Evolutionary conservation across 192 early-diverging fungal genomes (phyloP).

Genomic region (Backusella tarrabulga): DNA sequence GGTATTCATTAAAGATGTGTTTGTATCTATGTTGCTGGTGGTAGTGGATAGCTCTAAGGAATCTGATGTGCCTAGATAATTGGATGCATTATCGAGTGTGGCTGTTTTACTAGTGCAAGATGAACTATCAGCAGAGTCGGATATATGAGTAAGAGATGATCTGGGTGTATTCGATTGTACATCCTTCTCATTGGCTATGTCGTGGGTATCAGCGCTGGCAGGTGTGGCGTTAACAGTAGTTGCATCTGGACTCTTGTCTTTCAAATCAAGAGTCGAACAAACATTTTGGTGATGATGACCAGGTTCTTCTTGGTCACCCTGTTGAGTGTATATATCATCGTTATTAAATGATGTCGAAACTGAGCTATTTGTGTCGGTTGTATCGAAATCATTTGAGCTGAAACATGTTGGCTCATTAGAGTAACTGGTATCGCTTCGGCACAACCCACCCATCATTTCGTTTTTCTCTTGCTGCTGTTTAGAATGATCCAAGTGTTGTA

Average conservation of each 20-base stretch:
- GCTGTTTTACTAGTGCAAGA: no score
- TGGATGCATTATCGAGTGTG: background rate
- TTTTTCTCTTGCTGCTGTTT: background rate
- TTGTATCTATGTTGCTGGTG: background rate
- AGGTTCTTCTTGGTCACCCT: background rate
- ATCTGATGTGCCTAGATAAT: background rate
- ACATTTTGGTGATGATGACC: background rate
- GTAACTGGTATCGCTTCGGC: background rate
- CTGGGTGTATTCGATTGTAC: background rate
- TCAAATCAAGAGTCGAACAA: background rate
- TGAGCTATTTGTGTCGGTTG: background rate
- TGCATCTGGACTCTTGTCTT: background rate
- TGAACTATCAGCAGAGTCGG: background rate
- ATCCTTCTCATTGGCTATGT: background rate
- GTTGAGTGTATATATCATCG: background rate
- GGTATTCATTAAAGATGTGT: background rate
- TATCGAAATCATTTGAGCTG: background rate
- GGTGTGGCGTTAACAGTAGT: background rate
- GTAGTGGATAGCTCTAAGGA: background rate
- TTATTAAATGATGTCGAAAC: background rate
- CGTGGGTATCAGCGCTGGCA: background rate
- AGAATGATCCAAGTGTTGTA: background rate
- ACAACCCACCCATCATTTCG: background rate
- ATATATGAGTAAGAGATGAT: background rate
- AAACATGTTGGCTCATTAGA: background rate